Evolutionary conservation across 805 yeast genomes (phyloP).

Genomic region (Candida golubevii): DNA sequence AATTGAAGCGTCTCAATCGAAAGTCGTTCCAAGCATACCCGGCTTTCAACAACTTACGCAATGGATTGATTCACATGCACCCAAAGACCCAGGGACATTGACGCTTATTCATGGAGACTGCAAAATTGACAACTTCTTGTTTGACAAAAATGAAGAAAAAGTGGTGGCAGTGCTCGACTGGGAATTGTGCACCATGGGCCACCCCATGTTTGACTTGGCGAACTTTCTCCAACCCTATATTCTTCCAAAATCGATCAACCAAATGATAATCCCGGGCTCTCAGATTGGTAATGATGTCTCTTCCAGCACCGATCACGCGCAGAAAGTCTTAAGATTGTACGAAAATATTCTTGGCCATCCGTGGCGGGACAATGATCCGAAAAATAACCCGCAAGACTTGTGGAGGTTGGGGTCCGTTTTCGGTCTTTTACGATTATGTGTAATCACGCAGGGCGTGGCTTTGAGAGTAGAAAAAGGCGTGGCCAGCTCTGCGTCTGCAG

Average conservation of each 20-base stretch:
- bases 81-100: conserved; percentile 42
- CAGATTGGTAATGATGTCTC: conserved; percentile 32
- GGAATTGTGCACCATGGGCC: conserved; percentile 64
- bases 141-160: conserved; percentile 47
- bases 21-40: conserved; percentile 46
- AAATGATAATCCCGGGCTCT: conserved; percentile 19
- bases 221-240: conserved; percentile 54
- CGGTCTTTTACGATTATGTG: conserved; percentile 51
- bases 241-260: conserved; percentile 38
- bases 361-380: conserved; percentile 32
- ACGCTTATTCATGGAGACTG: conserved; percentile 61
- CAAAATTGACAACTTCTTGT: conserved; percentile 60
- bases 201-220: conserved; percentile 59
- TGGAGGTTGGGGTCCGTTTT: conserved; percentile 56
- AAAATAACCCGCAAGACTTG: conserved; percentile 40
- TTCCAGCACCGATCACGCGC: conserved; percentile 17
- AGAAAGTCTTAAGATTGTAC: conserved; percentile 27
- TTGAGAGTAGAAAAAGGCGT: conserved; percentile 49
- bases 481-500: conserved; percentile 52
- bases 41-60: conserved; percentile 37
- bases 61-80: conserved; percentile 43
- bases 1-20: conserved; percentile 37
- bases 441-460: conserved; percentile 60
- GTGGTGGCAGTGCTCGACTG: conserved; percentile 59
- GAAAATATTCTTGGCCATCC: conserved; percentile 18